A percentile compares a stretch with the other conserved stretches of the same genome.
Evolutionary conservation across 331 rosid species (phyloP).

Genomic region (Quercus tomentella): DNA sequence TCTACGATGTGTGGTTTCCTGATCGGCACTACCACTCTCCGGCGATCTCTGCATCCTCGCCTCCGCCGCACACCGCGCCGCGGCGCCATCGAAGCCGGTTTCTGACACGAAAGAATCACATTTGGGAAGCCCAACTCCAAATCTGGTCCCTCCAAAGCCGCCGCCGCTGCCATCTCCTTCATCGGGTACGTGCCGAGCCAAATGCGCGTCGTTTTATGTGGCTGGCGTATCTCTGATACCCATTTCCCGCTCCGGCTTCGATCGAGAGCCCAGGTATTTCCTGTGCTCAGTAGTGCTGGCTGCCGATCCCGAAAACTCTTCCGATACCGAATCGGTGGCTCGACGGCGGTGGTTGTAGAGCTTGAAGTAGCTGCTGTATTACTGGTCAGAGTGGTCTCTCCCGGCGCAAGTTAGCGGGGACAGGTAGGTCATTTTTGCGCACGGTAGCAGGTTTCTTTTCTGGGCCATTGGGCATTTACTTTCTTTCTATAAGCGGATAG

Average conservation of each 20-base stretch:
- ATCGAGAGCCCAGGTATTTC: constrained; percentile 37
- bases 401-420: too few relatives aligned
- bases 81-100: constrained; percentile 67
- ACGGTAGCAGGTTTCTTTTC: too few relatives aligned
- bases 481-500: too few relatives aligned
- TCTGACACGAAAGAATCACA: constrained; percentile 39
- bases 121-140: constrained; percentile 65
- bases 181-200: constrained; percentile 86
- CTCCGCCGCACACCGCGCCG: constrained; percentile 74
- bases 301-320: background rate
- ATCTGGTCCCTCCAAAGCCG: constrained; percentile 77
- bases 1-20: background rate
- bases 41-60: constrained; percentile 10
- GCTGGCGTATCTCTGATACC: constrained; percentile 95
- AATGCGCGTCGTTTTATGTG: constrained; percentile 79
- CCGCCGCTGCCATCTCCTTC: constrained; percentile 93
- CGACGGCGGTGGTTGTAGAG: background rate
- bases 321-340: constrained; percentile 4
- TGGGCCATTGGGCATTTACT: too few relatives aligned
- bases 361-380: background rate
- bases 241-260: constrained; percentile 80
- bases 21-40: background rate
- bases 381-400: background rate
- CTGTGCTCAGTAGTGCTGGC: constrained; percentile 18
- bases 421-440: too few relatives aligned